Conservation (phyloP, 2,329 filamentous ascomycete genomes). For the Leptographium galeiforme region DNA sequence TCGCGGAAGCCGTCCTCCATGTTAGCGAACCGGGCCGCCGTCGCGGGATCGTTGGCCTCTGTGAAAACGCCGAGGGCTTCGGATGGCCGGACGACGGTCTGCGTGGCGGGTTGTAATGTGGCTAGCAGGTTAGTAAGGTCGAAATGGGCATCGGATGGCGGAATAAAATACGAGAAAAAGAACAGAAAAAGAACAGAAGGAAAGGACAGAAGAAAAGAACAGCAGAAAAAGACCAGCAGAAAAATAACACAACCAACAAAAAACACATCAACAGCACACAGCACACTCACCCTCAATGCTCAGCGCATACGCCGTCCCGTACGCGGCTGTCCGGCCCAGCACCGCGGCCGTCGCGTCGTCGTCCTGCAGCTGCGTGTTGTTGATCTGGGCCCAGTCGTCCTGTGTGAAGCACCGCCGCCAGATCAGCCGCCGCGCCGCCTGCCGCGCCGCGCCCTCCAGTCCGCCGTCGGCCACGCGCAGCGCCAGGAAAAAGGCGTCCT, state of each 20-base stretch:
- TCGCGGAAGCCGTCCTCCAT: slow-evolving; percentile 51
- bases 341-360: slow-evolving; percentile 53
- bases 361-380: slow-evolving; percentile 61
- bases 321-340: slow-evolving; percentile 54
- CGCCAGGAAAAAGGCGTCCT: slow-evolving; percentile 62
- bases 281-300: slow-evolving; percentile 46
- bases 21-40: slow-evolving; percentile 32
- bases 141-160: too few species aligned
- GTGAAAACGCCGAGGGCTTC: slow-evolving; percentile 47
- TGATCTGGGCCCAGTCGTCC: slow-evolving; percentile 73
- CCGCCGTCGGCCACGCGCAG: slow-evolving; percentile 46
- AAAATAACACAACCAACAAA: slow-evolving; percentile 17
- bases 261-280: neutral
- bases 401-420: slow-evolving; percentile 79
- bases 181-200: too few species aligned
- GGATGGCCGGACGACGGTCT: slow-evolving; percentile 34
- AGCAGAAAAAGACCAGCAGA: too few species aligned
- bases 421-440: slow-evolving; percentile 48
- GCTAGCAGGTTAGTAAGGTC: slow-evolving; percentile 15
- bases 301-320: slow-evolving; percentile 50
- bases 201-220: slow-evolving; percentile 4
- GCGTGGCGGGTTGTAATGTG: slow-evolving; percentile 17
- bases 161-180: too few species aligned
- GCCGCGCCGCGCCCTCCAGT: slow-evolving; percentile 40
- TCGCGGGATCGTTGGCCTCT: slow-evolving; percentile 40